These are phyloP conservation scores for Galerina sulciceps DNA, from an alignment of 768 basidiomycete species.

Conservation along the genomic window DNA sequence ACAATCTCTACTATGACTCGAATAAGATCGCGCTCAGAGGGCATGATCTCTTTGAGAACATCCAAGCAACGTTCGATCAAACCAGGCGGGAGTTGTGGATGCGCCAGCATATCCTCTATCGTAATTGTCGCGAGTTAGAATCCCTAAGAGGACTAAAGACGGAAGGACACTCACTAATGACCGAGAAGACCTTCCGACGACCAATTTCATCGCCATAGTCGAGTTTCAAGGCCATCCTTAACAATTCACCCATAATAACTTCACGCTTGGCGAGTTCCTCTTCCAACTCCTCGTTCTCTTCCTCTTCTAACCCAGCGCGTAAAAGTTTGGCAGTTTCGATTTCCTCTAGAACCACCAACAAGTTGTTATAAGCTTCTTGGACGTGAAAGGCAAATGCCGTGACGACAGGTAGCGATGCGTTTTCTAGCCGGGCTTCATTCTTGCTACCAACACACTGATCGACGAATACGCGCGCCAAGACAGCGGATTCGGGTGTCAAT, in stretches of 20 bases:
- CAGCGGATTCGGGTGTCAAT: constrained; percentile 79
- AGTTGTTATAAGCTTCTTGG: constrained; percentile 76
- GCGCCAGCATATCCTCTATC: constrained; percentile 85
- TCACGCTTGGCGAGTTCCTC: constrained; percentile 68
- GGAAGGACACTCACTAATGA: constrained; percentile 68
- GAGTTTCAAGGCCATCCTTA: constrained; percentile 78
- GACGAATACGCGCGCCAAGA: constrained; percentile 86
- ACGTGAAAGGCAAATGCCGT: constrained; percentile 87
- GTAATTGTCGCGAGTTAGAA: neutral
- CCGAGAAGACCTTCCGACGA: constrained; percentile 84
- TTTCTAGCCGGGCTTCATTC: constrained; percentile 70
- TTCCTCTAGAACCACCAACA: constrained; percentile 45
- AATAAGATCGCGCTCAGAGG: constrained; percentile 67
- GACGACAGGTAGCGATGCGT: constrained; percentile 80
- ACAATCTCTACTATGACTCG: constrained; percentile 41
- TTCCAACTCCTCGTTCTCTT: constrained; percentile 52
- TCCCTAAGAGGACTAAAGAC: neutral
- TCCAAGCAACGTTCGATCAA: constrained; percentile 86
- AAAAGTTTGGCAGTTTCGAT: constrained; percentile 40
- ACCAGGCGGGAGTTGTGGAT: constrained; percentile 77
- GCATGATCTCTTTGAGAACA: constrained; percentile 79
- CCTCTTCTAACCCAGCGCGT: constrained; percentile 34
- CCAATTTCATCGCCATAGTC: constrained; percentile 98
- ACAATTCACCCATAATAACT: constrained; percentile 79
- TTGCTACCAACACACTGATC: constrained; percentile 71